phyloP scores from a whole-genome alignment of 257 asterid genomes.

The Rauvolfia tetraphylla region DNA sequence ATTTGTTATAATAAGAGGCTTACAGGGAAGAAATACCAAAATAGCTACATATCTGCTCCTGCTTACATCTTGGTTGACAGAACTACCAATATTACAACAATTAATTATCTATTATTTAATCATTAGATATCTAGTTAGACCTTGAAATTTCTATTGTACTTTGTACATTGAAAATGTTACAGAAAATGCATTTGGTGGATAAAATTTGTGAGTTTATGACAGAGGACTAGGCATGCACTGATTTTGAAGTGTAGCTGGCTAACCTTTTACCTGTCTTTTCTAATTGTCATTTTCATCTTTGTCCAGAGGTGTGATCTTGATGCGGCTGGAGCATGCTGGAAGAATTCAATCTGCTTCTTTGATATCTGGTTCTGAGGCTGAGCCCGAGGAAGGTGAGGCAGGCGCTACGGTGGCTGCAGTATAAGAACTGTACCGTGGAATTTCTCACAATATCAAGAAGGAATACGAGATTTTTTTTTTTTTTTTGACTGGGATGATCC shows the following conservation, averaged over 20 bases:
- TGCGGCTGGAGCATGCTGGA: slow-evolving; percentile 95
- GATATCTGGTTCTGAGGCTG: slow-evolving; percentile 69
- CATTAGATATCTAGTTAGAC: not conserved
- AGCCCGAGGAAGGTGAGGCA: slow-evolving; percentile 45
- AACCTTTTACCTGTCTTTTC: not conserved
- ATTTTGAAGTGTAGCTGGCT: not conserved
- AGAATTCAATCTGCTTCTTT: slow-evolving; percentile 88
- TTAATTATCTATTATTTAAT: too few species aligned
- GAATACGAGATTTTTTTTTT: too few species aligned
- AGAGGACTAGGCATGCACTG: not conserved
- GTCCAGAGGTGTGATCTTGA: slow-evolving; percentile 86
- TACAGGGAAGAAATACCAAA: too few species aligned
- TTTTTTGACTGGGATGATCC: too few species aligned
- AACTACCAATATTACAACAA: not conserved
- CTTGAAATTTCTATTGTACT: not conserved
- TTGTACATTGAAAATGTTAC: not conserved
- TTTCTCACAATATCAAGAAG: not conserved
- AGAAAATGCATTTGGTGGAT: too few species aligned
- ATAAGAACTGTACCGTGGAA: not conserved
- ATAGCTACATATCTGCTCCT: not conserved
- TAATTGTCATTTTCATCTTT: not conserved
- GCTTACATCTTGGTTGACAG: not conserved
- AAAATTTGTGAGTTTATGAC: not conserved
- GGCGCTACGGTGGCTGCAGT: slow-evolving; percentile 48
- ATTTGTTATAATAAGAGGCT: too few species aligned